Conservation (phyloP, 768 basidiomycete genomes). For the Cystofilobasidium macerans region DNA sequence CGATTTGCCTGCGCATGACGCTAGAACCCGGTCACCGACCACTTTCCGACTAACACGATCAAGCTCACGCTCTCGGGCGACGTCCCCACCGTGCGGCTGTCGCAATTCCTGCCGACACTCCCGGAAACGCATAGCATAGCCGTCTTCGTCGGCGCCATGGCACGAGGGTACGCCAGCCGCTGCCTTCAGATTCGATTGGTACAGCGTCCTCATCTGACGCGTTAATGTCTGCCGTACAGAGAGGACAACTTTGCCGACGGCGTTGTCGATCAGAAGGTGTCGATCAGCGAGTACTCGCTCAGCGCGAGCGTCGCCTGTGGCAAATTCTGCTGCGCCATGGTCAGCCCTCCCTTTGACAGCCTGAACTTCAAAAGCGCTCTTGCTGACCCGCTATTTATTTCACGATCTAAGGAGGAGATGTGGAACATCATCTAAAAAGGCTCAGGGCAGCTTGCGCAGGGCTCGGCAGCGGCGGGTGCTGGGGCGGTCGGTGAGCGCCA, state of each 20-base stretch:
- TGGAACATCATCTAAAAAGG: constrained; percentile 26
- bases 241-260: constrained; percentile 94
- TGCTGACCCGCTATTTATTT: no score
- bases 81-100: constrained; percentile 66
- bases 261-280: constrained; percentile 88
- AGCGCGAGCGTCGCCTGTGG: constrained; percentile 48
- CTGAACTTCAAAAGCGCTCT: no score
- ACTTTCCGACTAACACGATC: constrained; percentile 86
- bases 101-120: constrained; percentile 69
- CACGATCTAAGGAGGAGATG: constrained; percentile 20
- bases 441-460: no score
- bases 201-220: no score
- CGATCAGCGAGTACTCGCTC: constrained; percentile 84
- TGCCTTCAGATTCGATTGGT: no score
- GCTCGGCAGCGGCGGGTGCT: background rate
- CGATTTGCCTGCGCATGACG: background rate
- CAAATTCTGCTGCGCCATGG: constrained; percentile 28
- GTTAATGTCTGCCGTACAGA: no score
- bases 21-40: constrained; percentile 86
- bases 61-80: constrained; percentile 95
- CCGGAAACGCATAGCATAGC: constrained; percentile 81
- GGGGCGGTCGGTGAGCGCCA: background rate
- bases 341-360: constrained; percentile 2
- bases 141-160: constrained; percentile 98
- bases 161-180: constrained; percentile 59